Evolutionary conservation across 306 rosid species (phyloP).

Genomic region (Calophaca sinica): DNA sequence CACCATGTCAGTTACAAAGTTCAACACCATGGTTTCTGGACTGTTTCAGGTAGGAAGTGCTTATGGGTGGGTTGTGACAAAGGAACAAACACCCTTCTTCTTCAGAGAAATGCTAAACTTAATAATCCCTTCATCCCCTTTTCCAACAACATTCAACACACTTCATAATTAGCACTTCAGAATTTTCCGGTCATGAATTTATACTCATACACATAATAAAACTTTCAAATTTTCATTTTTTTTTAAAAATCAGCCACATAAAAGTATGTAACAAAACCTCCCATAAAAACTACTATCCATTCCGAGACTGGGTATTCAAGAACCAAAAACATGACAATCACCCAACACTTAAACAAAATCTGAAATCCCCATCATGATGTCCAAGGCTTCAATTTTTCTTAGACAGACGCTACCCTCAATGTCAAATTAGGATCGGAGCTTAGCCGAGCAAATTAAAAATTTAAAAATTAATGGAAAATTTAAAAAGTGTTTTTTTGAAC

Average conservation of each 20-base stretch:
- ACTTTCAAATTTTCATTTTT: slow-evolving; percentile 24
- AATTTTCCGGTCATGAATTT: background rate
- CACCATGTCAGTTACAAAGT: too few species aligned
- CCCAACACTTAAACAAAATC: background rate
- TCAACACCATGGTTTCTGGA: too few species aligned
- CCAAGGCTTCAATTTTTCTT: background rate
- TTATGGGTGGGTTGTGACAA: background rate
- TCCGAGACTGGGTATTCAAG: background rate
- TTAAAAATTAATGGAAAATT: background rate
- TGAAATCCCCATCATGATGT: background rate
- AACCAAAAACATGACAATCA: background rate
- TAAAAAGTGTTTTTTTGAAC: background rate
- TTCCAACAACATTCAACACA: slow-evolving; percentile 9
- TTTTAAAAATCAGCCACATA: background rate
- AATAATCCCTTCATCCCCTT: background rate
- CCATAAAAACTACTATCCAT: background rate
- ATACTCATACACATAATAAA: background rate
- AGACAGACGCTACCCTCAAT: background rate
- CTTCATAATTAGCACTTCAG: background rate
- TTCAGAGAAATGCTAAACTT: background rate
- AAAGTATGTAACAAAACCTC: background rate
- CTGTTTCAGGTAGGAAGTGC: too few species aligned
- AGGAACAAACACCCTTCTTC: background rate
- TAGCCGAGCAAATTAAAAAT: slow-evolving; percentile 1
- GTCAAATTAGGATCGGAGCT: slow-evolving; percentile 3